phyloP scores from a whole-genome alignment of 2,329 filamentous ascomycete genomes.

The Allantophomopsis lycopodina region DNA sequence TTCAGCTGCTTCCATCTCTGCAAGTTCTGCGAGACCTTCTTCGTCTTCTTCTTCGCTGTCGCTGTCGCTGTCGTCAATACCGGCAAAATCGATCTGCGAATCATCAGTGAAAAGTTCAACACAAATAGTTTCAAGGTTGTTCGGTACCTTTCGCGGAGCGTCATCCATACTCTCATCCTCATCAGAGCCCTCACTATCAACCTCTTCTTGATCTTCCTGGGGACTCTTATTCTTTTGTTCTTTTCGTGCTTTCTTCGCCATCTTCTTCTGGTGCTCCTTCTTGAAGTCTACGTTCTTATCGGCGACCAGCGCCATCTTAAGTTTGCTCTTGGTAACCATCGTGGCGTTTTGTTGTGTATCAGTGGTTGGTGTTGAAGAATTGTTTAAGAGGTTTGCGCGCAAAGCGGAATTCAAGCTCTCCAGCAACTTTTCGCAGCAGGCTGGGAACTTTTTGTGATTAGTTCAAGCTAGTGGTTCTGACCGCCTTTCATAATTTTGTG shows the following conservation, averaged over 20 bases:
- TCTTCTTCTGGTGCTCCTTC: constrained; percentile 25
- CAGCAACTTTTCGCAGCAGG: neutral
- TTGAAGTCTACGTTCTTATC: constrained; percentile 40
- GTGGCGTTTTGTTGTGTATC: constrained; percentile 5
- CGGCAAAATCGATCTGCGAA: constrained; percentile 33
- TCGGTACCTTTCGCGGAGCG: constrained; percentile 19
- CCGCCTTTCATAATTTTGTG: neutral
- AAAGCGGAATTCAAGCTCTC: neutral
- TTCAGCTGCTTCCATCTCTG: constrained; percentile 24
- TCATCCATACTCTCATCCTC: constrained; percentile 24
- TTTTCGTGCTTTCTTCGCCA: constrained; percentile 24
- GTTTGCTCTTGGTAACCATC: constrained; percentile 25
- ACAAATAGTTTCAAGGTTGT: constrained; percentile 1
- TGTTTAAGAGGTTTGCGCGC: too few relatives aligned
- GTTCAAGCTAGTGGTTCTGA: neutral
- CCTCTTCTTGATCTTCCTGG: constrained; percentile 18
- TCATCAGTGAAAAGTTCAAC: constrained; percentile 6
- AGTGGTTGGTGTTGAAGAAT: neutral
- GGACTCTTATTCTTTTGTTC: constrained; percentile 31
- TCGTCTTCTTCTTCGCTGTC: constrained; percentile 34
- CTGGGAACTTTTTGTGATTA: neutral
- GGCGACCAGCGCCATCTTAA: constrained; percentile 38
- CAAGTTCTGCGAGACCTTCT: constrained; percentile 12
- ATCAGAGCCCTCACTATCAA: constrained; percentile 11
- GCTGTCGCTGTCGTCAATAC: constrained; percentile 48